Conservation (phyloP, 179 eudicot genomes). For the Pouteria campechiana region DNA sequence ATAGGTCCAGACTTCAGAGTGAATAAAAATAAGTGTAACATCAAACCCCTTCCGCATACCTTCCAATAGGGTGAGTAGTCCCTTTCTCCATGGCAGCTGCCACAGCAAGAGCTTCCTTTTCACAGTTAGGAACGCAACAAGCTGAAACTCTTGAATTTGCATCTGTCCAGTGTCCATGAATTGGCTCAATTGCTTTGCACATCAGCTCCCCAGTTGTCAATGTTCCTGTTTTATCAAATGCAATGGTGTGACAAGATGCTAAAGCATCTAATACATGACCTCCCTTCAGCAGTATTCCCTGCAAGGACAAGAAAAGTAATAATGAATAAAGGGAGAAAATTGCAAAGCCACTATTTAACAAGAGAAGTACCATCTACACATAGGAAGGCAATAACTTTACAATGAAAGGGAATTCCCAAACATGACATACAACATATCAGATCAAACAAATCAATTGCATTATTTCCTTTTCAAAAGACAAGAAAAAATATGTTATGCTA, state of each 20-base stretch:
- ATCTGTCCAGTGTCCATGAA: constrained; percentile 58
- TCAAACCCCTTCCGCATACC: constrained; percentile 31
- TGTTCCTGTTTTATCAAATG: constrained; percentile 98
- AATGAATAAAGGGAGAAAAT: neutral
- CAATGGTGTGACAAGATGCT: constrained; percentile 82
- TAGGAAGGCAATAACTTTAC: too few relatives aligned
- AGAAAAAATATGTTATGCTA: too few relatives aligned
- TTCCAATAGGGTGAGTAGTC: constrained; percentile 98
- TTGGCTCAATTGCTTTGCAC: constrained; percentile 93
- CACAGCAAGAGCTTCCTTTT: constrained; percentile 95
- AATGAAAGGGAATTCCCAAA: too few relatives aligned
- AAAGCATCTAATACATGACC: constrained; percentile 89
- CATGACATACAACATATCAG: too few relatives aligned
- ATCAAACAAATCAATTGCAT: too few relatives aligned
- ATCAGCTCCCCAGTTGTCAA: constrained; percentile 90
- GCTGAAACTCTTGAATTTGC: constrained; percentile 20
- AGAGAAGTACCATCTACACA: too few relatives aligned
- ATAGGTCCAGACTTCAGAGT: too few relatives aligned
- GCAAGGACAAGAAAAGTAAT: constrained; percentile 7
- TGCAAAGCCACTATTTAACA: too few relatives aligned
- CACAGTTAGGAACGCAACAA: constrained; percentile 88
- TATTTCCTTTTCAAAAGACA: too few relatives aligned
- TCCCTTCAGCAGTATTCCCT: constrained; percentile 97
- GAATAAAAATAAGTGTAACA: too few relatives aligned
- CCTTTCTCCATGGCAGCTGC: constrained; percentile 99